phyloP scores from a whole-genome alignment of 441 rosid genomes.

The Macaranga tanarius region DNA sequence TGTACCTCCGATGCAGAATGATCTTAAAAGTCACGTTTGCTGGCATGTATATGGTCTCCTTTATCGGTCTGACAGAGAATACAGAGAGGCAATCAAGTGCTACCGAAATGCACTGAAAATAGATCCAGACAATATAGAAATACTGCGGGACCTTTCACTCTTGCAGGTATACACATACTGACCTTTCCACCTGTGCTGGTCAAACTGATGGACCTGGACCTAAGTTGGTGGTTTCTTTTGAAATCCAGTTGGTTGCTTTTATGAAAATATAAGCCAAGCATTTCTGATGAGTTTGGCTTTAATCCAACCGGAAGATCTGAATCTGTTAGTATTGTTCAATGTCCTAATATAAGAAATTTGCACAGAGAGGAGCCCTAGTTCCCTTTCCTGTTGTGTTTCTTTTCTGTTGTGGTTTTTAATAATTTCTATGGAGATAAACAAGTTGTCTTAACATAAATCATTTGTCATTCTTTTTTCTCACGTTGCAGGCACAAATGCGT shows the following conservation, averaged over 20 bases:
- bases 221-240: neutral
- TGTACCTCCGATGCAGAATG: conserved; percentile 69
- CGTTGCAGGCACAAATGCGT: conserved; percentile 97
- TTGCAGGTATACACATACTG: conserved; percentile 64
- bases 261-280: neutral
- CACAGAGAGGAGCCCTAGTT: neutral
- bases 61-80: conserved; percentile 99
- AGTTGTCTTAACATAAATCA: neutral
- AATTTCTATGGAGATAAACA: neutral
- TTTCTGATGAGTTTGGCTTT: neutral
- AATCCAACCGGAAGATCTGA: neutral
- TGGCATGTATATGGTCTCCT: conserved; percentile 99
- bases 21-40: conserved; percentile 98
- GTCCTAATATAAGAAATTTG: neutral
- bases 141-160: conserved; percentile 90
- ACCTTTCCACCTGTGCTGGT: neutral
- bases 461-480: neutral
- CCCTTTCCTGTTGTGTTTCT: neutral
- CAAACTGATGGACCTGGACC: neutral
- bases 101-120: conserved; percentile 90
- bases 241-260: neutral
- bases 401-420: neutral
- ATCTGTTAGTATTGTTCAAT: neutral
- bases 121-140: conserved; percentile 99
- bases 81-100: conserved; percentile 99